A percentile compares a stretch with the other conserved stretches of the same genome.
Conservation (phyloP, 1,284 basidiomycete genomes). For the Naganishia cerealis region DNA sequence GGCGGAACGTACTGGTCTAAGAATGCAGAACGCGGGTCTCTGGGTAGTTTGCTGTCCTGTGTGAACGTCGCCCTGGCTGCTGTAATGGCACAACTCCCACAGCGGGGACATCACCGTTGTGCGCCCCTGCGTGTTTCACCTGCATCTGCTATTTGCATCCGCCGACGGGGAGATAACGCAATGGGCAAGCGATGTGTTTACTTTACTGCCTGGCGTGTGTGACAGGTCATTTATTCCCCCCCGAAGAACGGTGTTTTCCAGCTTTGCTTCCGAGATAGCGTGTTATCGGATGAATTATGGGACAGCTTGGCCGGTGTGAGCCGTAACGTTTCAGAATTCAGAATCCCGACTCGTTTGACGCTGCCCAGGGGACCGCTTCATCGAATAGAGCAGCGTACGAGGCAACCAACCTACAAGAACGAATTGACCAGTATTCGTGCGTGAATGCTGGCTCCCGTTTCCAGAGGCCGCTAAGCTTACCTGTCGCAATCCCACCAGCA, state of each 20-base stretch:
- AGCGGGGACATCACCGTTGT: neutral
- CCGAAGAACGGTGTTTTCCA: no score
- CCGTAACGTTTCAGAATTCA: neutral
- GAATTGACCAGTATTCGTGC: neutral
- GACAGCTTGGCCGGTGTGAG: neutral
- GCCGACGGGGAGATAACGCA: neutral
- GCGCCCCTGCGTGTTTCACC: slow-evolving; percentile 1
- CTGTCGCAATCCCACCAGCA: neutral
- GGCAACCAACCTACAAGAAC: neutral
- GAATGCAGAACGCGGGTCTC: neutral
- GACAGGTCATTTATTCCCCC: no score
- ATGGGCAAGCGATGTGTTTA: neutral
- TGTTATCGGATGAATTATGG: slow-evolving; percentile 5
- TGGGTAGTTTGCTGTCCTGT: neutral
- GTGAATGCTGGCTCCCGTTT: neutral
- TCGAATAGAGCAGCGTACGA: neutral
- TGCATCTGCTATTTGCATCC: neutral
- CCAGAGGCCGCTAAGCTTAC: neutral
- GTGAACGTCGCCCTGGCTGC: neutral
- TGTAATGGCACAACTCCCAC: neutral
- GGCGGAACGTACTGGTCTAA: neutral
- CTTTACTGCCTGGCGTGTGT: neutral
- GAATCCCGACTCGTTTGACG: neutral
- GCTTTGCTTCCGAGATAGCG: neutral
- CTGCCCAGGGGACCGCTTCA: no score